Base-by-base conservation (phyloP, 2,329 filamentous ascomycete genomes). In the Dryadomyces quercivorus region DNA sequence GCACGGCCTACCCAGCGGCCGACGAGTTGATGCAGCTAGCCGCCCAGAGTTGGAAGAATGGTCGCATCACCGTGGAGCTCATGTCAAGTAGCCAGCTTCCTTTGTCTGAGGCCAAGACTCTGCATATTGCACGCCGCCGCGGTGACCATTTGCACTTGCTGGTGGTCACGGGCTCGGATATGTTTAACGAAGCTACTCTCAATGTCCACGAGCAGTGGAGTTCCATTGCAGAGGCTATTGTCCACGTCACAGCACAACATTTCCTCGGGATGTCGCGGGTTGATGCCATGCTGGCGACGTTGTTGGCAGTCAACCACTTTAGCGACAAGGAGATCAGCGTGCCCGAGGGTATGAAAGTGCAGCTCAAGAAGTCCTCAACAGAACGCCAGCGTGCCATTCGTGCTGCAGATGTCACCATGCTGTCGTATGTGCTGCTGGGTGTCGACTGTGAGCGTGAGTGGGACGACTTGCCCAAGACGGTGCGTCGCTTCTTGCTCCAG, bases 381-480 rank as follows among this genome's bases (percentile, higher is more conserved):
- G 56, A 60, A 50, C 54, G 58, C 16, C 20, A 49, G 16, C 56
- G 56, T n/a, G 50, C 58, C 31, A 40, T 59, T 3, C 46, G 55
- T 21, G 50, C 42, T 16, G 50, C 46, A 20, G 59, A 61, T 20
- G 46, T 47, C 47, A 53, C 45, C 16, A 40, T 58, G 18, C 56
- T 62, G n/a, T 48, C 47, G 7, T 55, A 60, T 46, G 49, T 57
- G 21, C 49, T 58, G n/a, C 56, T 62, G 4, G 60, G 59, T 15
- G 40, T 60, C 12, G 60, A 62, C 51, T 50, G 51, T 45, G 61
- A 62, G 48, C 53, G 54, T 8, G 55, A 60, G 20, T 62, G 61
- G 61, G 60, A 62, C 38, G 22, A 20, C 9, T 52, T 62, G 12
- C 60, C 60, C 2, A 34, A 55, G 42, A 13, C 38, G 6, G 44